Evolutionary conservation across 148 eudicot species (phyloP), one percentile per base, ranked within the genome.

Genomic region (Spergularia bocconei): DNA sequence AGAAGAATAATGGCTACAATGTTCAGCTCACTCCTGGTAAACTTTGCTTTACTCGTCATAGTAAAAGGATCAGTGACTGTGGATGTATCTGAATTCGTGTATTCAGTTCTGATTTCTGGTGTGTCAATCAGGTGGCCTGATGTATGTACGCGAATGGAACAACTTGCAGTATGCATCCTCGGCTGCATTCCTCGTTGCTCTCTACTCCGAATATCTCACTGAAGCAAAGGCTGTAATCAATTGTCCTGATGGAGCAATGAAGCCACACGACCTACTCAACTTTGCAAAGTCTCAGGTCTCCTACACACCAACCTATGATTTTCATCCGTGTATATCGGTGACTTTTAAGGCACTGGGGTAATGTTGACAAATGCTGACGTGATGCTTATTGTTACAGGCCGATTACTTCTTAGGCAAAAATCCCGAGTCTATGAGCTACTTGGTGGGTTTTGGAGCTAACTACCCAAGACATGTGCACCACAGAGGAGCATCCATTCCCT

Each of bases 351-450:
- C 36, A 29, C 36, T 29, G 2, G 36, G 2, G 2, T 44, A 44
- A 9, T 44, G 48, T 44, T 44, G 2, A 62, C 20, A 36, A 39
- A 39, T 16, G 51, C 53, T 67, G 0, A 47, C 25, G 15, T 15
- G 5, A 12, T 13, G 13, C 7, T 71, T 65, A 53, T 70, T 64
- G 38, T 44, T 56, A 50, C 77, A 91, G 92, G 93, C 87, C 51
- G 97, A 92, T 81, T 95, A 92, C 81, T 85, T 95, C 73, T 86
- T 95, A 33, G 98, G 98, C 6, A 81, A 89, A 21, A 95, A 95
- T 74, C 98, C 98, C 3, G 83, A 84, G 75, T 85, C 91, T 20
- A 82, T 89, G 81, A 92, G 97, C 85, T 95, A 95, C 77, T 57
- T 95, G 21, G 91, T 95, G 17, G 98, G 98, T 9, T 89, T 79